These are phyloP conservation scores for Petrea volubilis DNA, from an alignment of 257 asterid species.

Conservation along the genomic window DNA sequence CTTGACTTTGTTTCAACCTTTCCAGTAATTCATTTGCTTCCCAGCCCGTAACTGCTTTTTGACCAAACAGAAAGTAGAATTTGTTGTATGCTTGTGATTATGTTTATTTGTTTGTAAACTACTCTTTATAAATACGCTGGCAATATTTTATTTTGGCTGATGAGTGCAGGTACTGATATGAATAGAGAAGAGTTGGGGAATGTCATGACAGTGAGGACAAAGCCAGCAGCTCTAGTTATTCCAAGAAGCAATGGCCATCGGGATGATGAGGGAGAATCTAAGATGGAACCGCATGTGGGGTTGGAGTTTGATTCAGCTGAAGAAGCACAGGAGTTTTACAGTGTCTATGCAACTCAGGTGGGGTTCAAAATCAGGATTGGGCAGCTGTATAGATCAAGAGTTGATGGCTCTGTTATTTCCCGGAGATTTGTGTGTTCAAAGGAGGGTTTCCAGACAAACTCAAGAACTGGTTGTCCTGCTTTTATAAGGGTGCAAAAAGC, in stretches of 20 bases:
- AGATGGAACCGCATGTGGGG: conserved; percentile 51
- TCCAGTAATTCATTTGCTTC: background rate
- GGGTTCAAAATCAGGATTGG: conserved; percentile 70
- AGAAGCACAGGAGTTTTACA: conserved; percentile 66
- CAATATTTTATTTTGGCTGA: background rate
- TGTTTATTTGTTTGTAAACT: background rate
- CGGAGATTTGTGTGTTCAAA: conserved; percentile 61
- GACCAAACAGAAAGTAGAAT: background rate
- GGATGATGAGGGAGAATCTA: conserved; percentile 46
- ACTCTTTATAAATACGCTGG: background rate
- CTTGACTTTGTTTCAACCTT: background rate
- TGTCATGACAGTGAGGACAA: conserved; percentile 47
- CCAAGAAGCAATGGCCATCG: conserved; percentile 28
- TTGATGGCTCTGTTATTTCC: conserved; percentile 61
- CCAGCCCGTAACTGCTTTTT: background rate
- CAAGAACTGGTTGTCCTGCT: conserved; percentile 68
- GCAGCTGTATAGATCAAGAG: conserved; percentile 65
- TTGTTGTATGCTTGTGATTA: background rate
- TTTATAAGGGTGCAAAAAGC: conserved; percentile 56
- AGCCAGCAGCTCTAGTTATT: conserved; percentile 32
- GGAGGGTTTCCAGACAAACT: conserved; percentile 64
- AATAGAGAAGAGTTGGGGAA: conserved; percentile 46
- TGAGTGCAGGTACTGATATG: conserved; percentile 43
- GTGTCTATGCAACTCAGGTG: conserved; percentile 45
- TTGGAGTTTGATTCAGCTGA: conserved; percentile 62